A percentile compares a stretch with the other conserved stretches of the same genome.
These are phyloP conservation scores for Lasiodiplodia hormozganensis DNA, from an alignment of 2,329 filamentous ascomycete genomes.

Conservation along the genomic window DNA sequence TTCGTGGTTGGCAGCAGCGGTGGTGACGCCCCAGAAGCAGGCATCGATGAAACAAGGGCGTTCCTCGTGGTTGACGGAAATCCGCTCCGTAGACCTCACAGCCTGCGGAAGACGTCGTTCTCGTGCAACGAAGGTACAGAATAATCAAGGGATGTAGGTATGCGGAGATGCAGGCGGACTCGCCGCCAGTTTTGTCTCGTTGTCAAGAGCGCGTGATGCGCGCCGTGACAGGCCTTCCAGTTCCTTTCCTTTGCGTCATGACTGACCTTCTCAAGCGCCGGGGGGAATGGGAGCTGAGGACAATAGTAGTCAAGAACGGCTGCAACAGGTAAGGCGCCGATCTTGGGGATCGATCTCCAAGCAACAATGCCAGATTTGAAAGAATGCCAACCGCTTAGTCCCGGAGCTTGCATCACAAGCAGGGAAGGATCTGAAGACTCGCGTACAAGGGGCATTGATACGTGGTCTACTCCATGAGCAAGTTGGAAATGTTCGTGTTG, in stretches of 20 bases:
- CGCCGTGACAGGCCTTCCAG: background rate
- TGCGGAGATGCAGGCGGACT: background rate
- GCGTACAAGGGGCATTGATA: background rate
- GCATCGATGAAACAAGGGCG: constrained; percentile 9
- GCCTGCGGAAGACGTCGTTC: background rate
- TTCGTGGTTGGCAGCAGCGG: constrained; percentile 25
- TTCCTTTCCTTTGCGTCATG: constrained; percentile 27
- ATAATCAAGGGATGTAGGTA: background rate
- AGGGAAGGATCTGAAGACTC: background rate
- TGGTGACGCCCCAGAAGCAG: background rate
- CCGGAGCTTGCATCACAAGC: background rate
- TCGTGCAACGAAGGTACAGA: background rate
- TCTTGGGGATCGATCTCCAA: constrained; percentile 15
- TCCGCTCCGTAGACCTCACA: background rate
- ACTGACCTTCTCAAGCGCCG: constrained; percentile 2
- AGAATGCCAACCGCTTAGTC: constrained; percentile 19
- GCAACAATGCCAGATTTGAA: background rate
- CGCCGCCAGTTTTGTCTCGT: background rate
- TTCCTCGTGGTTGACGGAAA: background rate
- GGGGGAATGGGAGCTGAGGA: background rate
- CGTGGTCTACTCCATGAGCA: no score
- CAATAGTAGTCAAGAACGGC: background rate
- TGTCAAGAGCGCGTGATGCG: background rate
- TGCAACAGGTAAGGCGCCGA: constrained; percentile 17
- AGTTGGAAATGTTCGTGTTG: background rate